Conservation (phyloP, 2,329 filamentous ascomycete genomes). For the Colletotrichum nymphaeae region DNA sequence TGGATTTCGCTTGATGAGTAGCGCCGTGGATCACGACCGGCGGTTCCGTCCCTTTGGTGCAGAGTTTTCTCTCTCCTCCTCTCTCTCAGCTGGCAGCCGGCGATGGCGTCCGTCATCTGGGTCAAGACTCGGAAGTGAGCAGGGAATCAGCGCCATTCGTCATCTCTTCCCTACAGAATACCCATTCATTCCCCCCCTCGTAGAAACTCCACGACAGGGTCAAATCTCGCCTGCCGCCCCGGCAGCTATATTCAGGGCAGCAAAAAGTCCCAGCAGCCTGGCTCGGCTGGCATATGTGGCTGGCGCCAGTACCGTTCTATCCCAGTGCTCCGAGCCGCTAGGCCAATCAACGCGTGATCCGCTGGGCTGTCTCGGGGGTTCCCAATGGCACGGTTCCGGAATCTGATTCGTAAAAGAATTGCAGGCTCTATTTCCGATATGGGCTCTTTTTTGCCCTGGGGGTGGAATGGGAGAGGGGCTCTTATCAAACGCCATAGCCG, state of each 20-base stretch:
- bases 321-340: background rate
- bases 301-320: slow-evolving; percentile 24
- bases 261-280: slow-evolving; percentile 19
- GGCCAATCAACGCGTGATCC: slow-evolving; percentile 20
- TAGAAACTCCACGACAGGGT: background rate
- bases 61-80: background rate
- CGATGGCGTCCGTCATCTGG: background rate
- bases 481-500: slow-evolving; percentile 7
- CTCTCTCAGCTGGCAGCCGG: background rate
- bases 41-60: slow-evolving; percentile 10
- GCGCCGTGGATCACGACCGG: slow-evolving; percentile 25
- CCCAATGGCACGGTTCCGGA: slow-evolving; percentile 33
- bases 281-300: slow-evolving; percentile 23
- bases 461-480: background rate
- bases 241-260: slow-evolving; percentile 1
- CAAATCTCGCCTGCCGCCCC: background rate
- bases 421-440: slow-evolving; percentile 29
- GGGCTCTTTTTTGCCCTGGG: slow-evolving; percentile 6
- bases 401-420: slow-evolving; percentile 29
- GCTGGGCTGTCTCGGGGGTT: slow-evolving; percentile 22
- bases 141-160: background rate
- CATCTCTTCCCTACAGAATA: background rate
- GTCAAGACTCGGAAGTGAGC: background rate
- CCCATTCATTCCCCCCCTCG: background rate
- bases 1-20: slow-evolving; percentile 8